Evolutionary conservation across 169 alveolate genomes (phyloP).

Genomic region (Cryptosporidium sp.): DNA sequence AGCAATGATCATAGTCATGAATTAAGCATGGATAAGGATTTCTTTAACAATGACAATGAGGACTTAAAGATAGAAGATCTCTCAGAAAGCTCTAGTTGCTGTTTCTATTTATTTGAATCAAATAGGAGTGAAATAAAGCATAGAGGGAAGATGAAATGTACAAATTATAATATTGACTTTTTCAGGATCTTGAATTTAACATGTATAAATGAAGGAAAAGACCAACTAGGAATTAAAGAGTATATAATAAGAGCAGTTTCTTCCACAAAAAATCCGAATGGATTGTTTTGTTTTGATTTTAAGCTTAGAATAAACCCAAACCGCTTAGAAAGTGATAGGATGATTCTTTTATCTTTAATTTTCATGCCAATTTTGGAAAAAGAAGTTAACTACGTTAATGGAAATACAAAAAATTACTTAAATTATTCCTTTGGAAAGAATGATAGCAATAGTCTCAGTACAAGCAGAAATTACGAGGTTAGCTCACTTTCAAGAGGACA

Average conservation of each 20-base stretch:
- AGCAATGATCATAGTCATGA: not conserved
- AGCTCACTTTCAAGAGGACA: not conserved
- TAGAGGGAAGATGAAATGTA: conserved; percentile 13
- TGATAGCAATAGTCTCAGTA: not conserved
- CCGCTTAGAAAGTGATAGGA: not conserved
- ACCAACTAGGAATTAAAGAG: not conserved
- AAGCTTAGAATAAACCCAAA: not conserved
- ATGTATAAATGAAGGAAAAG: not conserved
- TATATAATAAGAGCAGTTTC: conserved; percentile 32
- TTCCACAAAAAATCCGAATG: conserved; percentile 41
- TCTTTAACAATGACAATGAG: not conserved
- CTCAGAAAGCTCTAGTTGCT: not conserved
- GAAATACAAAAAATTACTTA: not conserved
- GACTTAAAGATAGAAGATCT: conserved; percentile 26
- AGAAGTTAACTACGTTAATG: not conserved
- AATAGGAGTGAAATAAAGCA: not conserved
- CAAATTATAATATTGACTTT: conserved; percentile 7
- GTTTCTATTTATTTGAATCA: conserved; percentile 13
- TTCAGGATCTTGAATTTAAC: conserved; percentile 7
- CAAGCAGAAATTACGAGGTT: not conserved
- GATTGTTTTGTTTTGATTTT: conserved; percentile 45
- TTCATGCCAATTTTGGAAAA: conserved; percentile 45
- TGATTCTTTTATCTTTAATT: conserved; percentile 20
- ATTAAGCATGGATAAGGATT: not conserved
- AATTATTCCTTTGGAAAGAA: conserved; percentile 54